Conservation (phyloP, 2,329 filamentous ascomycete genomes). For the Chaetomium olivaceum region DNA sequence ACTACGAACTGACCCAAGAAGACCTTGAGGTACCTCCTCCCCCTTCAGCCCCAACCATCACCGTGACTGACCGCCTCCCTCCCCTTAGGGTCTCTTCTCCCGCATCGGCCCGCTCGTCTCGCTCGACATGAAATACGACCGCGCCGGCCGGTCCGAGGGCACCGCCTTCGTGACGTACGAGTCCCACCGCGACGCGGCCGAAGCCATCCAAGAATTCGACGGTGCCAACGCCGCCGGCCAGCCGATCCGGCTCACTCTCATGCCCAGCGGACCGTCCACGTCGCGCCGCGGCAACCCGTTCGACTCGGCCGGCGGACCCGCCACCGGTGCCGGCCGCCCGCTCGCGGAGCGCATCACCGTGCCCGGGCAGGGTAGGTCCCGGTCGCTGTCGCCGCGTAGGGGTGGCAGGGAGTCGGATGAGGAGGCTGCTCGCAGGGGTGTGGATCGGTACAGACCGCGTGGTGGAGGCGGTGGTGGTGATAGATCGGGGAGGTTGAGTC, state of each 20-base stretch:
- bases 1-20: slow-evolving; percentile 85
- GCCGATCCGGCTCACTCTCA: slow-evolving; percentile 72
- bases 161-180: slow-evolving; percentile 82
- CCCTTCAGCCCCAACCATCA: slow-evolving; percentile 27
- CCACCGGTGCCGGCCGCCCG: slow-evolving; percentile 52
- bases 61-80: slow-evolving; percentile 22
- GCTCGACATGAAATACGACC: slow-evolving; percentile 77
- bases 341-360: slow-evolving; percentile 62
- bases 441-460: slow-evolving; percentile 75
- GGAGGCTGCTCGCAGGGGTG: slow-evolving; percentile 64
- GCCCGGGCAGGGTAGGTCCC: slow-evolving; percentile 54
- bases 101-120: slow-evolving; percentile 72
- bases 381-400: slow-evolving; percentile 57
- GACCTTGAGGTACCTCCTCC: slow-evolving; percentile 67
- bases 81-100: slow-evolving; percentile 70
- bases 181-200: slow-evolving; percentile 66
- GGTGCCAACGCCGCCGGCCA: slow-evolving; percentile 88
- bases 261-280: slow-evolving; percentile 51
- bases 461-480: slow-evolving; percentile 45
- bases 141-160: slow-evolving; percentile 84
- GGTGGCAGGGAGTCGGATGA: slow-evolving; percentile 44
- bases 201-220: slow-evolving; percentile 78
- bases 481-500: slow-evolving; percentile 37
- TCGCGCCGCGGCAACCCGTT: slow-evolving; percentile 57
- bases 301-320: slow-evolving; percentile 50